Base-by-base conservation (phyloP, 2,329 filamentous ascomycete species). In the Cucurbitaria berberidis region DNA sequence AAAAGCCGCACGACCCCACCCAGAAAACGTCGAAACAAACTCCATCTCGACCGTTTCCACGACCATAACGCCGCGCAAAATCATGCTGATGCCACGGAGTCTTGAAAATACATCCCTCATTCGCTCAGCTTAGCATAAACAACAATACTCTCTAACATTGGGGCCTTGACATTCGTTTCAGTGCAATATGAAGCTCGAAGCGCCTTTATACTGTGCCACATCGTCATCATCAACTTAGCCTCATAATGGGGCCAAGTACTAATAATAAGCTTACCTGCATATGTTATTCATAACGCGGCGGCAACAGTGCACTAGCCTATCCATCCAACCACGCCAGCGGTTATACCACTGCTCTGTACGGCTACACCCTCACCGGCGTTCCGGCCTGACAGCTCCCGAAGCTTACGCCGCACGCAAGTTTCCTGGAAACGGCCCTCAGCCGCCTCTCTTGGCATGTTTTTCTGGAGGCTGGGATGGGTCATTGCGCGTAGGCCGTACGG, bases 181-280 rank as follows among this genome's bases (percentile, higher is more conserved):
- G 39, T 41, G 40, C 30, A 26, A 45, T 34, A 48, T 53, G 56
- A 63, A 56, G 63, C 60, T 64, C 48, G 55, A 60, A 60, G 58
- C 66, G 63, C 65, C 57, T 57, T 45, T 57, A 55, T 47, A 57
- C 67, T 58, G 60, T 63, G 67, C 66, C 66, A 48, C 63, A 67
- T 49, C 51, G 57, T 60, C 44, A 58, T 62, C 52, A 50, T 57
- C 49, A 45, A 55, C 56, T 52, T 59, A 53, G 57, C 60, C 51
- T 59, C 54, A 56, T 47, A 36, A 55, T 54, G 67, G 67, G 66
- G 64, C 64, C 49, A 55, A 60, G 47, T 42, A 47, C 66, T 67
- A 70, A 63, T 55, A 55, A 66, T 70, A 68, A 48, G 44, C 46
- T 48, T 48, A 50, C 43, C 48, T 62, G 62, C 61, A 66, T 66